Percentiles rank a stretch among this genome's conserved stretches.
These are phyloP conservation scores for Pseudogymnoascus sp. DNA, from an alignment of 2,329 filamentous ascomycete genomes.

Conservation along the genomic window DNA sequence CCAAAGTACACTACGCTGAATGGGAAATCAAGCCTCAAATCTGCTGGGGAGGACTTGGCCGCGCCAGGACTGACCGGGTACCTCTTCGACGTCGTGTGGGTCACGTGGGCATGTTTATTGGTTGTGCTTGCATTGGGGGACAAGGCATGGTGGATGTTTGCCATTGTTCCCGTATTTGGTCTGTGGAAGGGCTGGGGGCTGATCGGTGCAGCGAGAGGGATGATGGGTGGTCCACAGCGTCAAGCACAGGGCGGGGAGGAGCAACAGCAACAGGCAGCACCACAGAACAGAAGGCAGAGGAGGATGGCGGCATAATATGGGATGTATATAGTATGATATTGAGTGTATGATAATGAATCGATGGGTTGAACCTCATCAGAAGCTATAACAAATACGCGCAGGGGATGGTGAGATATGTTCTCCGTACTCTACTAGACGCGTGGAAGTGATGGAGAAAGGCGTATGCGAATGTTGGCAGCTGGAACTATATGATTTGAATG, in stretches of 20 bases:
- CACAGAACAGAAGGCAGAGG: slow-evolving; percentile 28
- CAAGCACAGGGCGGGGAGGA: slow-evolving; percentile 15
- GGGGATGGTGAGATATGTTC: background rate
- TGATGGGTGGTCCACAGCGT: slow-evolving; percentile 27
- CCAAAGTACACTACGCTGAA: slow-evolving; percentile 62
- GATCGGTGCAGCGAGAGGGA: slow-evolving; percentile 27
- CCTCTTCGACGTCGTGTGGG: slow-evolving; percentile 96
- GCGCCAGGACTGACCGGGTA: slow-evolving; percentile 89
- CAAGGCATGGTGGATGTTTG: slow-evolving; percentile 61
- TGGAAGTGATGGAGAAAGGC: background rate
- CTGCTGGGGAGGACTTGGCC: slow-evolving; percentile 78
- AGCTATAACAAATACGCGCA: background rate
- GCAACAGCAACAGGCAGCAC: slow-evolving; percentile 23
- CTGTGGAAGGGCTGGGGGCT: slow-evolving; percentile 28
- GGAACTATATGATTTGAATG: background rate
- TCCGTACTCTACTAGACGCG: background rate
- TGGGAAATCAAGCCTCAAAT: slow-evolving; percentile 45
- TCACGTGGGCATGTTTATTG: slow-evolving; percentile 74
- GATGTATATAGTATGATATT: background rate
- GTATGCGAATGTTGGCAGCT: background rate
- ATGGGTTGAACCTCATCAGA: background rate
- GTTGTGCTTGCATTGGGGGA: slow-evolving; percentile 75
- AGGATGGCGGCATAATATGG: slow-evolving; percentile 21
- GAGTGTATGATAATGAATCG: background rate
- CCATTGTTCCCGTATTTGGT: slow-evolving; percentile 26